phyloP scores from a whole-genome alignment of 2,329 filamentous ascomycete species.

The Aspergillus vadensis region DNA sequence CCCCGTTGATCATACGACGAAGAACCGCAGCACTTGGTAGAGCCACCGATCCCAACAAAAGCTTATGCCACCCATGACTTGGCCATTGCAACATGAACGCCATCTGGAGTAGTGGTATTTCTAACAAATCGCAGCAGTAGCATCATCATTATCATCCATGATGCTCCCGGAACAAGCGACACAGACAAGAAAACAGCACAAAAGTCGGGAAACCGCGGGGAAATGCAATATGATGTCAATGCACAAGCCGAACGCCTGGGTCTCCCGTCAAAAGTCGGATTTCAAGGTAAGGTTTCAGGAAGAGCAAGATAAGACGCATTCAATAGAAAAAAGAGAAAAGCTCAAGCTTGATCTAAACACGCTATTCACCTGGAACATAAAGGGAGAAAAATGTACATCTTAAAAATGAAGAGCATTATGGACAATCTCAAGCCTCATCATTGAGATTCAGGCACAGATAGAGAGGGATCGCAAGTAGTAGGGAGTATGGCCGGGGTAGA shows the following conservation, averaged over 20 bases:
- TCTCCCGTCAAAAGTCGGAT: conserved; percentile 4
- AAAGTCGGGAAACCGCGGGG: conserved; percentile 1
- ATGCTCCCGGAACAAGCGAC: not conserved
- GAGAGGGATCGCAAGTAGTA: conserved; percentile 12
- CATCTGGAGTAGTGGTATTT: not conserved
- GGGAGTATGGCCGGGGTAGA: conserved; percentile 16
- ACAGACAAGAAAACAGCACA: not conserved
- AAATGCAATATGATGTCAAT: conserved; percentile 3
- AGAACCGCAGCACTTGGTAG: not conserved
- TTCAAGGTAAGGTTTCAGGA: not conserved
- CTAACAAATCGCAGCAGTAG: not conserved
- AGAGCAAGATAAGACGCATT: not conserved
- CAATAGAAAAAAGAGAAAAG: conserved; percentile 1
- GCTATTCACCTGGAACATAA: conserved; percentile 36
- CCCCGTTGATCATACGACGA: conserved; percentile 1
- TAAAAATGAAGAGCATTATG: conserved; percentile 40
- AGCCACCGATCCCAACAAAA: not conserved
- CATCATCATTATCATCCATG: not conserved
- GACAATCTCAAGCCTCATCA: conserved; percentile 35
- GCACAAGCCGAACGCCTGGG: conserved; percentile 16
- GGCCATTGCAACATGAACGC: not conserved
- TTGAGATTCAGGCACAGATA: conserved; percentile 23
- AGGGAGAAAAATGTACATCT: conserved; percentile 40
- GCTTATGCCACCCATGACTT: not conserved
- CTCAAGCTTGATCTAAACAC: conserved; percentile 29